Evolutionary conservation across 805 yeast genomes (phyloP).

Genomic region (Starmerella etchellsii): DNA sequence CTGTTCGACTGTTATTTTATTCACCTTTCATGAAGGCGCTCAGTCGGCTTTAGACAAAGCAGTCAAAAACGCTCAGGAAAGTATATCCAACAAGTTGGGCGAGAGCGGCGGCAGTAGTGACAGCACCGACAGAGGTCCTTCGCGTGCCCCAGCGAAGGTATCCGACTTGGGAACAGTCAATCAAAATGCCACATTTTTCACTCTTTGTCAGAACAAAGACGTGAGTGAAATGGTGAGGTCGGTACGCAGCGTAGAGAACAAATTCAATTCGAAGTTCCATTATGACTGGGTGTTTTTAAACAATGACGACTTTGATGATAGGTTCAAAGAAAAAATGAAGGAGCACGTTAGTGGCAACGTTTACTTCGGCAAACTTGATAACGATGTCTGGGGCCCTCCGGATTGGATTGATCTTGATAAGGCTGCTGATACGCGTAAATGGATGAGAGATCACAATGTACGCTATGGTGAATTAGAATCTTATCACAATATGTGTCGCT

Average conservation of each 20-base stretch:
- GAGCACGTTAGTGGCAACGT: conserved; percentile 47
- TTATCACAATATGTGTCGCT: conserved; percentile 73
- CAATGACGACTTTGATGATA: conserved; percentile 48
- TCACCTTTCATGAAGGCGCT: conserved; percentile 9
- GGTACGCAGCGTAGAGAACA: conserved; percentile 48
- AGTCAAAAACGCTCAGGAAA: conserved; percentile 3
- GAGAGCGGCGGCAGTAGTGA: not conserved
- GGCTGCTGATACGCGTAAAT: conserved; percentile 35
- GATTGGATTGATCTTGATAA: conserved; percentile 43
- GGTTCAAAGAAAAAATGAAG: conserved; percentile 39
- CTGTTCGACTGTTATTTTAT: not conserved
- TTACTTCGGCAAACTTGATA: conserved; percentile 49
- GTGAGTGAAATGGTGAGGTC: conserved; percentile 44
- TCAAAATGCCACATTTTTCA: conserved; percentile 40
- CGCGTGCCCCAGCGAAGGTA: not conserved
- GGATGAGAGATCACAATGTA: conserved; percentile 34
- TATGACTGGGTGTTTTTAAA: conserved; percentile 76
- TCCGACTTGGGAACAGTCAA: not conserved
- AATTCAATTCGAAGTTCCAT: conserved; percentile 48
- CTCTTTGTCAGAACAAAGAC: conserved; percentile 59
- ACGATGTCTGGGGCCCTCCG: conserved; percentile 60
- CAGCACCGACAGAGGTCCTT: not conserved
- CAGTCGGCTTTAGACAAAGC: conserved; percentile 3
- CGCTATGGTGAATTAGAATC: conserved; percentile 47
- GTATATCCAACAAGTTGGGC: not conserved